These are phyloP conservation scores for Neopestalotiopsis sp. DNA, from an alignment of 2,329 filamentous ascomycete species.

Conservation along the genomic window DNA sequence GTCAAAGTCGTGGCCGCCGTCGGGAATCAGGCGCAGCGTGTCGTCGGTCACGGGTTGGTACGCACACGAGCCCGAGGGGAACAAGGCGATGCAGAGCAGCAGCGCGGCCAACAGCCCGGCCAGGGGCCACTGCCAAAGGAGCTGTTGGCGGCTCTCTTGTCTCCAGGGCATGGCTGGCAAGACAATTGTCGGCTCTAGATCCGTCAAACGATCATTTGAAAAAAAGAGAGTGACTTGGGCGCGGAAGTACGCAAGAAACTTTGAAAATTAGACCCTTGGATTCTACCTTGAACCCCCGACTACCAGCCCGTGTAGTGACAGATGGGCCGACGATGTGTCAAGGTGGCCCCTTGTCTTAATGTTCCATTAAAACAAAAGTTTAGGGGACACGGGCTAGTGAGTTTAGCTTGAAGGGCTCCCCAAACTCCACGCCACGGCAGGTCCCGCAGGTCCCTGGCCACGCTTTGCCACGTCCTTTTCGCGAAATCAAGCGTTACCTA, in stretches of 20 bases:
- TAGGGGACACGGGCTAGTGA: neutral
- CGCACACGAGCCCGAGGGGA: conserved; percentile 24
- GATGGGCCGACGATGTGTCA: neutral
- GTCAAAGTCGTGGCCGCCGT: conserved; percentile 77
- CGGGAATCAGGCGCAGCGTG: conserved; percentile 73
- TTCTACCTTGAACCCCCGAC: neutral
- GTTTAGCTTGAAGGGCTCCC: neutral
- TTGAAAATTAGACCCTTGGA: neutral
- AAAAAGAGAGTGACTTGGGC: neutral
- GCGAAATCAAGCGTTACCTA: neutral
- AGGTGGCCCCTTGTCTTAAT: neutral
- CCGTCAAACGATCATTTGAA: neutral
- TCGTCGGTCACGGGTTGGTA: conserved; percentile 70
- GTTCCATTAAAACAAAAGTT: neutral
- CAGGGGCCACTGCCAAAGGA: neutral
- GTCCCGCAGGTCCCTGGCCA: neutral
- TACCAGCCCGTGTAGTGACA: neutral
- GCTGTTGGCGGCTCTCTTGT: neutral
- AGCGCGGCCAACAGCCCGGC: neutral
- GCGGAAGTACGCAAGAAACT: neutral
- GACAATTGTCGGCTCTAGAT: neutral
- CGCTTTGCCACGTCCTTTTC: too few species aligned
- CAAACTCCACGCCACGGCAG: neutral
- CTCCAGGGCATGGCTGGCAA: conserved; percentile 4
- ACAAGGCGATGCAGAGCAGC: conserved; percentile 32